Evolutionary conservation across 352 stramenopile species (phyloP), one percentile per base, ranked within the genome.

Genomic region (Plasmopara halstedii): DNA sequence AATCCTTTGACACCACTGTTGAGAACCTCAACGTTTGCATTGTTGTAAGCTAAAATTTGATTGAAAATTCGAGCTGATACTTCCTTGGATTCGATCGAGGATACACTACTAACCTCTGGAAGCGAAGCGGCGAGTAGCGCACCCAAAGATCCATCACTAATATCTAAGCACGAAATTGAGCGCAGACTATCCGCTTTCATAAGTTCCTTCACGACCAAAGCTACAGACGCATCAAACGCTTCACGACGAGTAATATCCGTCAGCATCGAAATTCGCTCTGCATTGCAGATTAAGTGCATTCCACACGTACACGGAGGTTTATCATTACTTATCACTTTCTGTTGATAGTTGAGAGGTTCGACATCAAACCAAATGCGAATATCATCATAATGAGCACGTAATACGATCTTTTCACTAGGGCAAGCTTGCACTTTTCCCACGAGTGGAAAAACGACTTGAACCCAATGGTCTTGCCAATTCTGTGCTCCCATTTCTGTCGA

Each of bases 391-490:
- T 78, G 63, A n/a, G 76, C 65, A 33, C 60, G 72, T 4, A 91
- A 32, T 34, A 70, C 25, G 1, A 91, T 38, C 13, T 64, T 61
- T 0, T 54, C 53, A 15, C 51, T 51, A 3, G 35, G 26, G 14
- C 34, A 23, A 5, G 74, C 58, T 0, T 53, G 36, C 6, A 67
- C 53, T 2, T 64, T 45, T 2, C 63, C 53, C 1, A 75, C 47
- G 1, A 88, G 60, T 2, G 79, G 79, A 46, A 75, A 88, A 0
- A 88, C 73, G 15, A 91, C 79, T 32, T 84, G 73, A 7, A 88
- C 76, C 79, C 76, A 91, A 56, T 91, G 76, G 40, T 91, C 79
- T 32, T 91, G 79, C 79, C 79, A 91, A 45, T 85, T 87, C 50
- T 88, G 74, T 39, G 46, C 70, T 4, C 50, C 67, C 4, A 72